A percentile compares a stretch with the other conserved stretches of the same genome.
These are phyloP conservation scores for Euclidium syriacum DNA, from an alignment of 345 rosid genomes.

Conservation along the genomic window DNA sequence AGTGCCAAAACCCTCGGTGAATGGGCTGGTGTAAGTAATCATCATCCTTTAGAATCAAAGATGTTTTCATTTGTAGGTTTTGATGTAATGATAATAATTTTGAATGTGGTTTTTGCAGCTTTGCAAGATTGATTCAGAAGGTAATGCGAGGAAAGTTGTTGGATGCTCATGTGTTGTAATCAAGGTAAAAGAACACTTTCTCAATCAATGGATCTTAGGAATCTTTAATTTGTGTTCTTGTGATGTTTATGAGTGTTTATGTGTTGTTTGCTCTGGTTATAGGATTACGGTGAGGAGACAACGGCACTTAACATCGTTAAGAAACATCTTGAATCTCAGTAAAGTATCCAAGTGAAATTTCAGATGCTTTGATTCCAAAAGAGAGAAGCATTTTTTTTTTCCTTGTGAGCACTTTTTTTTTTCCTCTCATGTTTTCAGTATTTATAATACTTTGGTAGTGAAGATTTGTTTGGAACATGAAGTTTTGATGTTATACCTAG, in stretches of 20 bases:
- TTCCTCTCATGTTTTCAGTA: neutral
- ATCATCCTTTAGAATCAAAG: too few relatives aligned
- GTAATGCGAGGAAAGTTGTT: constrained; percentile 79
- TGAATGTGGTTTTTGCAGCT: constrained; percentile 44
- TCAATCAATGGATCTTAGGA: neutral
- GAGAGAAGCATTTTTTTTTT: neutral
- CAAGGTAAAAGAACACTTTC: constrained; percentile 37
- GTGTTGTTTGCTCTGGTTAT: neutral
- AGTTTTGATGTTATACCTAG: constrained; percentile 10
- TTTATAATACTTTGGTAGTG: constrained; percentile 5
- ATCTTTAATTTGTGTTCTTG: neutral
- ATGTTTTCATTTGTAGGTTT: too few relatives aligned
- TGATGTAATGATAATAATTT: too few relatives aligned
- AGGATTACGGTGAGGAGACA: constrained; percentile 34
- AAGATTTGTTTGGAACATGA: constrained; percentile 15
- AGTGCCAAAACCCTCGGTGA: constrained; percentile 89
- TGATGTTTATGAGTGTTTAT: neutral
- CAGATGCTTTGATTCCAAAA: constrained; percentile 2
- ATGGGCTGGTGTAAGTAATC: constrained; percentile 83
- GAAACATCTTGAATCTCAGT: constrained; percentile 23
- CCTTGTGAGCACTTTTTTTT: neutral
- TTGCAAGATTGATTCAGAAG: constrained; percentile 84
- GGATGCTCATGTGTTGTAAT: constrained; percentile 81
- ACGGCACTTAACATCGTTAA: constrained; percentile 32
- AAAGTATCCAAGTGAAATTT: neutral